A percentile compares a stretch with the other conserved stretches of the same genome.
phyloP scores from a whole-genome alignment of 2,329 filamentous ascomycete genomes.

The Neofusicoccum sp. region DNA sequence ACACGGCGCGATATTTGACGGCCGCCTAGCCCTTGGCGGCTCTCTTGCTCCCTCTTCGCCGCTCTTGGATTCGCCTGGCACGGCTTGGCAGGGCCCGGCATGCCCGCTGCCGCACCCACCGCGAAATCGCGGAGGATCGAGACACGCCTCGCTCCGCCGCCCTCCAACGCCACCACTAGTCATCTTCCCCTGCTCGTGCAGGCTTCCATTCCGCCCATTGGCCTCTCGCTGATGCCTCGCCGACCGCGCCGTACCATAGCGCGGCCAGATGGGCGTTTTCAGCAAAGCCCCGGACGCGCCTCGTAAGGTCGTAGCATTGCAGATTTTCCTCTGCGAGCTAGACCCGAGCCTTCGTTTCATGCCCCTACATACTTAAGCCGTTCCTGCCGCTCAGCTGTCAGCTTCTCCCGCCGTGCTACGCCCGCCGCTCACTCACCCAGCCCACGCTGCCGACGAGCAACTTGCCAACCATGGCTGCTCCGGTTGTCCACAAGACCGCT shows the following conservation, averaged over 20 bases:
- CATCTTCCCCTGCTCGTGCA: conserved; percentile 15
- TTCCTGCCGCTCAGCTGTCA: not conserved
- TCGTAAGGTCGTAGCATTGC: not conserved
- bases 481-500: conserved; percentile 18
- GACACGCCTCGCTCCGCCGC: not conserved
- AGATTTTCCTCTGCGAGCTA: too few species aligned
- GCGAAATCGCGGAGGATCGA: not conserved
- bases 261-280: conserved; percentile 6
- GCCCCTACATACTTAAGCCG: not conserved
- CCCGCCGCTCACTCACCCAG: not conserved
- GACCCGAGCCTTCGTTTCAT: too few species aligned
- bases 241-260: not conserved
- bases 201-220: not conserved
- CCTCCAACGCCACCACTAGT: not conserved
- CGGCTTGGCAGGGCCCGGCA: not conserved
- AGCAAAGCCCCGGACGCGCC: conserved; percentile 3
- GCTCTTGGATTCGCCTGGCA: not conserved
- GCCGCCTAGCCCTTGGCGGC: conserved; percentile 3
- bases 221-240: not conserved
- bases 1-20: not conserved
- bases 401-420: not conserved
- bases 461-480: conserved; percentile 16
- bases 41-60: not conserved
- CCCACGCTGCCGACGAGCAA: not conserved
- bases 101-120: not conserved